A percentile compares a stretch with the other conserved stretches of the same genome.
Conservation (phyloP, 306 rosid genomes). For the Medicago arabica region DNA sequence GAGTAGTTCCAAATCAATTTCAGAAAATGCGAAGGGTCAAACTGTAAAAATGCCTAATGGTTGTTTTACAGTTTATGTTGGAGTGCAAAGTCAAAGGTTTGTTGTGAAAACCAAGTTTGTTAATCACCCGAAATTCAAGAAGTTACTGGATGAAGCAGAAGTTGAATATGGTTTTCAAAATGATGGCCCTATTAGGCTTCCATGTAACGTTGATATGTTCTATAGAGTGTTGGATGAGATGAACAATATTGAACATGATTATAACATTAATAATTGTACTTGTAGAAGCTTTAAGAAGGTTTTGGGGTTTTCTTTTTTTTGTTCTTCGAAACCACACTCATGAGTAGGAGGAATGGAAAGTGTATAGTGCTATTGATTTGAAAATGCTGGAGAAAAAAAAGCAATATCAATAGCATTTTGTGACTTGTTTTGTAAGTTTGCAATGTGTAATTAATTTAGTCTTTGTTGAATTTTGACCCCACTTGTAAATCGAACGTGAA, state of each 20-base stretch:
- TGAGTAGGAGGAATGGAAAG: not conserved
- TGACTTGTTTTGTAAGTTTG: not conserved
- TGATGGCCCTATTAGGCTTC: conserved; percentile 66
- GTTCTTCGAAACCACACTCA: conserved; percentile 38
- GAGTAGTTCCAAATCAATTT: not conserved
- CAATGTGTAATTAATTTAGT: not conserved
- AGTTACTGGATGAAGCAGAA: conserved; percentile 46
- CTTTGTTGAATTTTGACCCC: not conserved
- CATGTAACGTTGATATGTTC: conserved; percentile 71
- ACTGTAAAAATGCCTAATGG: conserved; percentile 9
- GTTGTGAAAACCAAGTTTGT: conserved; percentile 26
- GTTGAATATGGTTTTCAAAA: conserved; percentile 35
- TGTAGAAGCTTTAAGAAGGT: not conserved
- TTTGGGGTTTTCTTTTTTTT: conserved; percentile 25
- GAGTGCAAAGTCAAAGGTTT: conserved; percentile 40
- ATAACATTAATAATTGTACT: not conserved
- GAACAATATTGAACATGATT: conserved; percentile 30
- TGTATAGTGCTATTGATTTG: conserved; percentile 41
- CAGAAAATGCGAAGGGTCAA: conserved; percentile 4
- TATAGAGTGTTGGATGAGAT: conserved; percentile 65
- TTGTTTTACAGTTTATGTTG: conserved; percentile 45
- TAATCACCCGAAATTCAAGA: conserved; percentile 43
- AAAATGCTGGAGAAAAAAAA: conserved; percentile 33
- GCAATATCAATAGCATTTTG: not conserved
- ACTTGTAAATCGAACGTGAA: not conserved